phyloP scores from a whole-genome alignment of 345 rosid genomes.

The Lepidium sativum region DNA sequence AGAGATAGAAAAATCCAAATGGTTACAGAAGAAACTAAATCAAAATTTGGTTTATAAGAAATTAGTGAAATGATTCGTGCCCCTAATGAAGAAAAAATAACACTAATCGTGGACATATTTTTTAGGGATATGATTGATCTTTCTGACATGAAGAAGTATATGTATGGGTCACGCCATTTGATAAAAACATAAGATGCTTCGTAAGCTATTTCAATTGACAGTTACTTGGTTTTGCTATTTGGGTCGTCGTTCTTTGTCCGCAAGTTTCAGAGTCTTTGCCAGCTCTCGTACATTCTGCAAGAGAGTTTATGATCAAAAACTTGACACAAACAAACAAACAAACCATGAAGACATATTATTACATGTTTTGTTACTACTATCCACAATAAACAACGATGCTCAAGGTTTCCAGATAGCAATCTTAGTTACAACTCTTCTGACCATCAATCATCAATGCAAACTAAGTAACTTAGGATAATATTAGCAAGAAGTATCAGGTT shows the following conservation, averaged over 20 bases:
- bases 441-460: not conserved
- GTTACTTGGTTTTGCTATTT: slow-evolving; percentile 13
- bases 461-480: not conserved
- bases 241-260: slow-evolving; percentile 6
- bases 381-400: not conserved
- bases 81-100: slow-evolving; percentile 24
- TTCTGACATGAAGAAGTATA: slow-evolving; percentile 13
- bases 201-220: slow-evolving; percentile 12
- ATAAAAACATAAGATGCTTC: not conserved
- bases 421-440: not conserved
- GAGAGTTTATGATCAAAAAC: not conserved
- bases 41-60: slow-evolving; percentile 1
- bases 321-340: not conserved
- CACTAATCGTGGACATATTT: slow-evolving; percentile 13
- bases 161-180: slow-evolving; percentile 5
- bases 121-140: not conserved
- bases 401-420: not conserved
- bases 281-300: slow-evolving; percentile 24
- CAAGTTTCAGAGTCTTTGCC: slow-evolving; percentile 21
- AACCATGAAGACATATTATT: not conserved
- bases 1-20: no score
- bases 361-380: not conserved
- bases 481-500: not conserved
- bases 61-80: not conserved
- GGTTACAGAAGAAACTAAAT: not conserved